Evolutionary conservation across 768 basidiomycete species (phyloP).

Genomic region (Russula earlei): DNA sequence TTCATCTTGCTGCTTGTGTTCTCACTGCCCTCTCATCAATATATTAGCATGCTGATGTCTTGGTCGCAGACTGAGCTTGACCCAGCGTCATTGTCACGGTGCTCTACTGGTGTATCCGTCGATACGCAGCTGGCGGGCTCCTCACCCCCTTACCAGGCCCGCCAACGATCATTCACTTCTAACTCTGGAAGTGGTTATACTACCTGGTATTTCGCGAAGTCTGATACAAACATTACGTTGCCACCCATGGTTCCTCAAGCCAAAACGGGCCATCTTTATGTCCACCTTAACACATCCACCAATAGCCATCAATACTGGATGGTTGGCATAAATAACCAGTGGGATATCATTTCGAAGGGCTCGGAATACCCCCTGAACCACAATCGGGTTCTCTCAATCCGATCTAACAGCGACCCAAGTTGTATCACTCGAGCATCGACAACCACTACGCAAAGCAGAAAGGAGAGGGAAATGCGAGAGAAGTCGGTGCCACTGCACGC

Average conservation of each 20-base stretch:
- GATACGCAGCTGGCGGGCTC: background rate
- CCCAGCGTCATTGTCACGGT: background rate
- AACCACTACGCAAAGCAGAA: background rate
- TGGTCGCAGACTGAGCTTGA: too few relatives aligned
- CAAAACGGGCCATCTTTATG: background rate
- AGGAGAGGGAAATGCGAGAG: background rate
- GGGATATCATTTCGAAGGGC: too few relatives aligned
- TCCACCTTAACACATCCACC: background rate
- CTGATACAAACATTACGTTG: background rate
- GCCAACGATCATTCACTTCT: background rate
- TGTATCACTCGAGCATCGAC: background rate
- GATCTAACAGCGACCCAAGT: too few relatives aligned
- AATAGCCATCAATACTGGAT: too few relatives aligned
- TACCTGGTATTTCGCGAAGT: background rate
- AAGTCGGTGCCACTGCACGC: too few relatives aligned
- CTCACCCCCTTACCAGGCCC: background rate
- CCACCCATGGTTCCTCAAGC: background rate
- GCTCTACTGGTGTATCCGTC: background rate
- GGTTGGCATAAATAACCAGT: too few relatives aligned
- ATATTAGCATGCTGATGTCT: background rate
- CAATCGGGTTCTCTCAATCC: too few relatives aligned
- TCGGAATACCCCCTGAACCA: too few relatives aligned
- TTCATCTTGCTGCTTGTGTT: background rate
- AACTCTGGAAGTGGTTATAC: background rate
- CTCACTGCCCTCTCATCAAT: background rate